These are phyloP conservation scores for Ceratocystis harringtonii DNA, from an alignment of 2,329 filamentous ascomycete genomes.

Conservation along the genomic window DNA sequence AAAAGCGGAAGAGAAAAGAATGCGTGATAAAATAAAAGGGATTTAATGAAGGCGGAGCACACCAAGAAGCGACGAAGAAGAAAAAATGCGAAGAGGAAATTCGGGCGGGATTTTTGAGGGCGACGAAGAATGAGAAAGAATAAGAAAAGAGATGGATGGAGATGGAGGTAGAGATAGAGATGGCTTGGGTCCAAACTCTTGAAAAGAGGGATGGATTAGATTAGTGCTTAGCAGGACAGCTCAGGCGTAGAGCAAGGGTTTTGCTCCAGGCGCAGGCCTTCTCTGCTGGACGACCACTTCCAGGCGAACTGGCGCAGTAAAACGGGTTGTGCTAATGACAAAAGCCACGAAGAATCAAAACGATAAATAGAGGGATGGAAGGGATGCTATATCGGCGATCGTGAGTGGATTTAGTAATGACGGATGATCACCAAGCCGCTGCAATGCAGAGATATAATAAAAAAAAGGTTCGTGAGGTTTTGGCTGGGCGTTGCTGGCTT, in stretches of 20 bases:
- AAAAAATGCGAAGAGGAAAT: not conserved
- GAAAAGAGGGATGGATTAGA: not conserved
- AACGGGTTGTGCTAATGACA: not conserved
- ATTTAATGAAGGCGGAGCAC: not conserved
- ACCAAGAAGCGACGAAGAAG: not conserved
- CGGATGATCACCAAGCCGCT: too few species aligned
- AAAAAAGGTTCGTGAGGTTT: not conserved
- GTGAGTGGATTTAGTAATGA: too few species aligned
- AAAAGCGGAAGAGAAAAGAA: not conserved
- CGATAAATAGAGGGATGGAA: not conserved
- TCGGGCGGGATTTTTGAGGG: not conserved
- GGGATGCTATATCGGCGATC: too few species aligned
- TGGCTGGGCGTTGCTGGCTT: not conserved
- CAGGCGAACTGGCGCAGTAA: not conserved
- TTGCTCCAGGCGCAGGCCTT: slow-evolving; percentile 14
- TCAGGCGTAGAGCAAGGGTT: slow-evolving; percentile 14
- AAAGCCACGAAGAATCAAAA: not conserved
- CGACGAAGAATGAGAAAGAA: not conserved
- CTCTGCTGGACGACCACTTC: not conserved
- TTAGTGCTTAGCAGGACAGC: slow-evolving; percentile 12
- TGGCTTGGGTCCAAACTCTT: not conserved
- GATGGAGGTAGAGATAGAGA: not conserved
- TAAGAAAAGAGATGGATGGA: slow-evolving; percentile 1
- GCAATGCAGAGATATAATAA: too few species aligned
- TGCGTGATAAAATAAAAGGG: not conserved